A percentile compares a stretch with the other conserved stretches of the same genome.
phyloP scores from a whole-genome alignment of 257 asterid species.

The Penstemon davidsonii region DNA sequence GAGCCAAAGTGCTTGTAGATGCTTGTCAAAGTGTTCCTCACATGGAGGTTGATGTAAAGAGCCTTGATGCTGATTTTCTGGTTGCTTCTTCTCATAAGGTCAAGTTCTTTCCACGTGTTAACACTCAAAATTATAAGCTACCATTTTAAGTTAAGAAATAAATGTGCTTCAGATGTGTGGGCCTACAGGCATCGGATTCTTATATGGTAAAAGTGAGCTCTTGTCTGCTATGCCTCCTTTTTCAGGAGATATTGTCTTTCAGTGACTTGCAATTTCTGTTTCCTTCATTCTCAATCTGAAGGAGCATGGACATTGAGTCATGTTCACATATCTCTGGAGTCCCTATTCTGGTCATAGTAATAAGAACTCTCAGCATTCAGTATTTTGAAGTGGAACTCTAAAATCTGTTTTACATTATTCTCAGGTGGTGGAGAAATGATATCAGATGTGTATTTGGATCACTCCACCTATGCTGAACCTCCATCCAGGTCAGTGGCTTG shows the following conservation, averaged over 20 bases:
- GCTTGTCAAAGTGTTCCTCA: slow-evolving; percentile 99
- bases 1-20: slow-evolving; percentile 92
- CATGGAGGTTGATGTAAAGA: slow-evolving; percentile 83
- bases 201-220: slow-evolving; percentile 80
- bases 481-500: slow-evolving; percentile 74
- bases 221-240: slow-evolving; percentile 91
- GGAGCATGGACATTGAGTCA: background rate
- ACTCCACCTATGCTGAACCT: slow-evolving; percentile 94
- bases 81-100: slow-evolving; percentile 99
- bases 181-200: slow-evolving; percentile 99
- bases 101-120: slow-evolving; percentile 32
- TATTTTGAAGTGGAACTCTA: slow-evolving; percentile 12
- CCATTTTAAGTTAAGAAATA: slow-evolving; percentile 54
- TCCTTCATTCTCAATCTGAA: slow-evolving; percentile 17
- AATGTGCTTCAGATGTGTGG: slow-evolving; percentile 99
- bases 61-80: slow-evolving; percentile 79
- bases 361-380: background rate
- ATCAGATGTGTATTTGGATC: slow-evolving; percentile 82
- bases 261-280: slow-evolving; percentile 9
- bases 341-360: slow-evolving; percentile 3
- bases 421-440: slow-evolving; percentile 99
- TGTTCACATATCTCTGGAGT: background rate
- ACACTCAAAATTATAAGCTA: slow-evolving; percentile 30
- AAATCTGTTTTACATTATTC: slow-evolving; percentile 25
- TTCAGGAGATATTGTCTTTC: slow-evolving; percentile 53